Base-by-base conservation (phyloP, 1,139 yeast genomes). In the Zygoascus hellenicus region DNA sequence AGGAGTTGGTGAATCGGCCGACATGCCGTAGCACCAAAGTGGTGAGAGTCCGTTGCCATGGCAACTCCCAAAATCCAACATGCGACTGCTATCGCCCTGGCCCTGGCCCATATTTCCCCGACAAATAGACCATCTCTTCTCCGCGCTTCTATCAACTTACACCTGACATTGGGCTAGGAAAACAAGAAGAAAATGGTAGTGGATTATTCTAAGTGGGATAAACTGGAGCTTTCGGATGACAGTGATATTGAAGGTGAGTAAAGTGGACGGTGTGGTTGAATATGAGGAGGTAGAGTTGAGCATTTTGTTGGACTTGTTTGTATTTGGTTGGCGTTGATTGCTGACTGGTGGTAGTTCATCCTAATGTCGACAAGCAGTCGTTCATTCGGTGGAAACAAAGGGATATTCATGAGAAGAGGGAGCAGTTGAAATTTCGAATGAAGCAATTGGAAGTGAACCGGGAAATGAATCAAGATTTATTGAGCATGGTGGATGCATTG, bases 121-220 rank as follows among this genome's bases (percentile, higher is more conserved):
- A 5, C 26, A 22, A 22, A 7, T 22, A 7, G 26, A 5, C 26
- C 6, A 22, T 4, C 26, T 22, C 4, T 22, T 22, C 26, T 22
- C 26, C 26, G 26, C 16, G 13, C 11, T 19, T n/a, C 14, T n/a
- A 17, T 15, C 41, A 17, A 17, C 29, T 11, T n/a, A 22, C 14
- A 13, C 9, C 11, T 17, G 30, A 38, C 22, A 5, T 15, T 31
- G n/a, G n/a, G n/a, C n/a, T n/a, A n/a, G n/a, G n/a, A n/a, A n/a
- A n/a, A n/a, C n/a, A n/a, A n/a, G n/a, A n/a, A 22, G 5, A 41
- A 29, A 43, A 66, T 66, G 70, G 68, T 65, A 9, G 81, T 90
- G 58, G 98, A 92, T 64, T 92, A 92, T 67, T 89, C 97, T 11
- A 92, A 92, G 65, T 92, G 98, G 97, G 99, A 92, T 67, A 88